These are phyloP conservation scores for Fomitopsis pinicola DNA, from an alignment of 1,284 basidiomycete species.

Conservation along the genomic window DNA sequence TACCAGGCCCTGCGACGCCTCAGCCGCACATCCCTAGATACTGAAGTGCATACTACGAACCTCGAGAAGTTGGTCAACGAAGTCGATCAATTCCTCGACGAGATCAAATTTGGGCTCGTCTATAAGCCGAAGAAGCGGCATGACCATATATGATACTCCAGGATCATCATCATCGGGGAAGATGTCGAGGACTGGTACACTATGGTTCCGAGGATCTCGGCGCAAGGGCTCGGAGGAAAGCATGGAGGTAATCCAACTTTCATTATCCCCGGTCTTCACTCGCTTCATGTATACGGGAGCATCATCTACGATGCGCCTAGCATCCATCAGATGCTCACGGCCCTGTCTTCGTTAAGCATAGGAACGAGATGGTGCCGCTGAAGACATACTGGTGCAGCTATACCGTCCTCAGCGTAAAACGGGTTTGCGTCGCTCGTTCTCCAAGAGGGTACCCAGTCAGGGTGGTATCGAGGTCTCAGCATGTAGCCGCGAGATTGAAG, in stretches of 20 bases:
- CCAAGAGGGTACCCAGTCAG: constrained; percentile 12
- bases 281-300: constrained; percentile 23
- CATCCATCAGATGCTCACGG: constrained; percentile 21
- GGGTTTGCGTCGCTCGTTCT: constrained; percentile 4
- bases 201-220: constrained; percentile 25
- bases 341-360: not conserved
- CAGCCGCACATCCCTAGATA: too few relatives aligned
- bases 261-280: constrained; percentile 8
- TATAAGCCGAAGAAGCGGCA: constrained; percentile 26
- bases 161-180: constrained; percentile 16
- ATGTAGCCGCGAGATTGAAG: constrained; percentile 7
- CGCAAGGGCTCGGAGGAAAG: constrained; percentile 11
- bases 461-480: constrained; percentile 8
- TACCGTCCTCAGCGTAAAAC: constrained; percentile 8
- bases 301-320: constrained; percentile 21
- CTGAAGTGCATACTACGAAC: constrained; percentile 8
- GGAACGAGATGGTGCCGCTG: not conserved
- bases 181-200: constrained; percentile 28
- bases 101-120: constrained; percentile 18
- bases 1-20: constrained; percentile 14
- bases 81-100: constrained; percentile 24
- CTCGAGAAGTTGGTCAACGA: constrained; percentile 23
- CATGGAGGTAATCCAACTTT: constrained; percentile 19
- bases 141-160: constrained; percentile 20
- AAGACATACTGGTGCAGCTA: constrained; percentile 1